phyloP scores from a whole-genome alignment of 1,284 basidiomycete genomes.

The Ceratorhiza oryzae-sativae region DNA sequence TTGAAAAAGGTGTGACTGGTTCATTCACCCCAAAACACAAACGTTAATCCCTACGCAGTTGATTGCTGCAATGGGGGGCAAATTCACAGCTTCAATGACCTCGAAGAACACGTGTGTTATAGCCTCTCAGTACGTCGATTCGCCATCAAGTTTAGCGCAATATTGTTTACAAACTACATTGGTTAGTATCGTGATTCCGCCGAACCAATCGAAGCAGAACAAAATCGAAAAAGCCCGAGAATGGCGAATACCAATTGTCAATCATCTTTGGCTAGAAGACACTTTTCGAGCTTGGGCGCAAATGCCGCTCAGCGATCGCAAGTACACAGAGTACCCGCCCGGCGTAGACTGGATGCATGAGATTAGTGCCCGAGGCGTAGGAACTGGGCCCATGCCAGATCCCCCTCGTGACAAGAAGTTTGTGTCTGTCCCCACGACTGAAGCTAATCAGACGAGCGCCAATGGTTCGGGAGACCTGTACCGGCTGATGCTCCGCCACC shows the following conservation, averaged over 20 bases:
- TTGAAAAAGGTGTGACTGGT: constrained; percentile 62
- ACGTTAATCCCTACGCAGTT: constrained; percentile 50
- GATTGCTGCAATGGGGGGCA: constrained; percentile 76
- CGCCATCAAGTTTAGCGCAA: neutral
- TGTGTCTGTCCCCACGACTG: neutral
- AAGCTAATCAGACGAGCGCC: neutral
- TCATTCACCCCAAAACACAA: neutral
- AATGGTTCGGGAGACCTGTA: neutral
- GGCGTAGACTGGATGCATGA: constrained; percentile 68
- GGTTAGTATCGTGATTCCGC: neutral
- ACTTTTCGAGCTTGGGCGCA: constrained; percentile 78
- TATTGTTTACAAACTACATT: neutral
- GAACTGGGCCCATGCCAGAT: constrained; percentile 4
- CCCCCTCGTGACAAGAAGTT: neutral
- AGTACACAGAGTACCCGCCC: constrained; percentile 70
- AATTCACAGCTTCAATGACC: constrained; percentile 81
- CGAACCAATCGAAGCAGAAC: constrained; percentile 65
- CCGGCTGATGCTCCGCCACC: neutral
- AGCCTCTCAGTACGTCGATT: constrained; percentile 74
- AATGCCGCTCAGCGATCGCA: constrained; percentile 49
- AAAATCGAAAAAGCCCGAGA: constrained; percentile 76
- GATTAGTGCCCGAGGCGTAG: constrained; percentile 22
- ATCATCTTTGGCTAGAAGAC: constrained; percentile 89
- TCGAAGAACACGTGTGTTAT: constrained; percentile 78
- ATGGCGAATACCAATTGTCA: constrained; percentile 87